Conservation (phyloP, 225 moss, liverwort and hornwort species). For the Asterella californica region DNA sequence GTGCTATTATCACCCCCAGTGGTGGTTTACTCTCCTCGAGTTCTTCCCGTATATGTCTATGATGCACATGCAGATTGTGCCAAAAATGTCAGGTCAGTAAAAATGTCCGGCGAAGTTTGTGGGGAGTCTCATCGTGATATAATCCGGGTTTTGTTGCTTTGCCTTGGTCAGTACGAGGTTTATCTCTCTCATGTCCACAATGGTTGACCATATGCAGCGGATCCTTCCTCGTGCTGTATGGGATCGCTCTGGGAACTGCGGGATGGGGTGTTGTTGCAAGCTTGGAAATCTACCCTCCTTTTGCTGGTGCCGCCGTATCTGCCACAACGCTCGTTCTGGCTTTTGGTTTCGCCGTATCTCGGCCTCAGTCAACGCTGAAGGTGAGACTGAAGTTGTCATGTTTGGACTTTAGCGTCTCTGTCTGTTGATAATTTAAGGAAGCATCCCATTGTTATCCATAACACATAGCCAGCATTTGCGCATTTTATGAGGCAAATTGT, state of each 20-base stretch:
- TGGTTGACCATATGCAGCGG: slow-evolving; percentile 47
- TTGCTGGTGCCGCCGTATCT: slow-evolving; percentile 96
- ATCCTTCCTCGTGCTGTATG: slow-evolving; percentile 89
- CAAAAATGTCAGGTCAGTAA: slow-evolving; percentile 87
- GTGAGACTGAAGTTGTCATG: slow-evolving; percentile 20
- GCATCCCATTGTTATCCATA: neutral
- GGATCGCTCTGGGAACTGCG: slow-evolving; percentile 84
- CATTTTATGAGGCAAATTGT: slow-evolving; percentile 2
- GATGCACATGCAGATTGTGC: slow-evolving; percentile 98
- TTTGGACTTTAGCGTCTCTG: neutral
- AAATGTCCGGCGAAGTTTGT: neutral
- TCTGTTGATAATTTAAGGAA: neutral
- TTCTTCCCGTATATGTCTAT: slow-evolving; percentile 97
- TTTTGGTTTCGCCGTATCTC: slow-evolving; percentile 94
- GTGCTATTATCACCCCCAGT: slow-evolving; percentile 90
- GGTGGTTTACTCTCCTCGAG: slow-evolving; percentile 94
- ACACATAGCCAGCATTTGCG: neutral
- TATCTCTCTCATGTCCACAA: neutral
- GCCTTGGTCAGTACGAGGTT: neutral
- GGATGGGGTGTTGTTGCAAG: slow-evolving; percentile 99
- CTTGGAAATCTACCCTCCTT: slow-evolving; percentile 99
- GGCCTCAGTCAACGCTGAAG: slow-evolving; percentile 92
- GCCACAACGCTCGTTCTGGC: slow-evolving; percentile 94
- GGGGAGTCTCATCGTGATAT: neutral
- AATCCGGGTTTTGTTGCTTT: neutral